Evolutionary conservation across 768 basidiomycete genomes (phyloP).

Genomic region (Suillus tomentosus): DNA sequence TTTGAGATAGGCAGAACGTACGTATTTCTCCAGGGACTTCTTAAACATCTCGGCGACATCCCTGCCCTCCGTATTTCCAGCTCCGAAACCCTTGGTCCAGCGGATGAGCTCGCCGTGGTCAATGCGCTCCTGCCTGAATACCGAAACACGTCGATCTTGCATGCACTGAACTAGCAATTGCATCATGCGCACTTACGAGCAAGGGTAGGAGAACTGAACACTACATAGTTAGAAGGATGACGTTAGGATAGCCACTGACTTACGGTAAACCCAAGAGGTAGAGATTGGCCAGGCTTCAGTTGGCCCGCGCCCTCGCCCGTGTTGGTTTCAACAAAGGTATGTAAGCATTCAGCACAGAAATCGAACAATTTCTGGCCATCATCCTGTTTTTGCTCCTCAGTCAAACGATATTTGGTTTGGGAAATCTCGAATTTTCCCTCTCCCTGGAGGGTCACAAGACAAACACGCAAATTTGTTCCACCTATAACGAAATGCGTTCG

Average conservation of each 20-base stretch:
- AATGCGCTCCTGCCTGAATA: conserved; percentile 81
- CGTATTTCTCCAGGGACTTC: conserved; percentile 73
- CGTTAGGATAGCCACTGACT: conserved; percentile 32
- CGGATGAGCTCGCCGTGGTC: conserved; percentile 94
- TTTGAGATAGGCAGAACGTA: conserved; percentile 30
- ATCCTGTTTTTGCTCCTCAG: conserved; percentile 97
- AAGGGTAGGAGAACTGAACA: conserved; percentile 89
- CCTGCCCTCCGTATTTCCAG: conserved; percentile 84
- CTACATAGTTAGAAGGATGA: conserved; percentile 11
- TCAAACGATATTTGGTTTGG: conserved; percentile 94
- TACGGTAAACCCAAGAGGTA: conserved; percentile 94
- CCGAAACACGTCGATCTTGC: conserved; percentile 2
- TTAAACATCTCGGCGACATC: conserved; percentile 96
- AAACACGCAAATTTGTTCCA: conserved; percentile 98
- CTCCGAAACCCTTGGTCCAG: conserved; percentile 99
- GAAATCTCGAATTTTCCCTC: conserved; percentile 97
- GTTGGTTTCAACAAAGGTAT: conserved; percentile 83
- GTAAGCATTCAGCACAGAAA: conserved; percentile 94
- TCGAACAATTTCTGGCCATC: conserved; percentile 97
- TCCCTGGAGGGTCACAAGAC: conserved; percentile 90
- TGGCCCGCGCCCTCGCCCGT: conserved; percentile 51
- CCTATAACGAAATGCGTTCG: conserved; percentile 43
- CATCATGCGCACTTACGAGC: conserved; percentile 58
- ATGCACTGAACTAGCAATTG: conserved; percentile 1
- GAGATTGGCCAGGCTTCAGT: conserved; percentile 50